These are phyloP conservation scores for Stromatinia cepivora DNA, from an alignment of 2,329 filamentous ascomycete species.

Conservation along the genomic window DNA sequence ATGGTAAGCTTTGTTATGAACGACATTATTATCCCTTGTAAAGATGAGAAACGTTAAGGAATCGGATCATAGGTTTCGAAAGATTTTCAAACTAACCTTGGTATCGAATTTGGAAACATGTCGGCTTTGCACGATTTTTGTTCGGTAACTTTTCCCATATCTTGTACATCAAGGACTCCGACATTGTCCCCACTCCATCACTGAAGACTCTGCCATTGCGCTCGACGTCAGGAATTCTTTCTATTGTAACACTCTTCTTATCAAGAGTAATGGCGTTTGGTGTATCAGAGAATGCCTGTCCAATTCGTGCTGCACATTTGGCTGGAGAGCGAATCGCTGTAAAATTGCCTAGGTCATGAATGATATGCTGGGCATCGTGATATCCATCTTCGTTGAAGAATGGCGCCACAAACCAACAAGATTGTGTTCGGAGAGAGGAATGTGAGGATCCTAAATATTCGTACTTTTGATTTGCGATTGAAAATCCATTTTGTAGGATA, in stretches of 20 bases:
- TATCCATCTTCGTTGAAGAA: slow-evolving; percentile 44
- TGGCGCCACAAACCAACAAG: slow-evolving; percentile 64
- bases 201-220: slow-evolving; percentile 64
- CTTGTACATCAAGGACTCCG: slow-evolving; percentile 55
- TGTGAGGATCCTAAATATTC: slow-evolving; percentile 77
- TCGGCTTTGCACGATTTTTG: slow-evolving; percentile 51
- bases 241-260: slow-evolving; percentile 31
- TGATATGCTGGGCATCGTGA: slow-evolving; percentile 43
- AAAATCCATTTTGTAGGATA: slow-evolving; percentile 59
- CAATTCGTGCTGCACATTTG: slow-evolving; percentile 59
- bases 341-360: slow-evolving; percentile 52
- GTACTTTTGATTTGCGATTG: slow-evolving; percentile 62
- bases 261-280: slow-evolving; percentile 58
- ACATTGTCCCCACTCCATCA: slow-evolving; percentile 78
- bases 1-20: background rate
- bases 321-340: slow-evolving; percentile 53
- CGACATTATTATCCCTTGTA: too few relatives aligned
- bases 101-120: slow-evolving; percentile 73
- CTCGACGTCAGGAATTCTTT: slow-evolving; percentile 54
- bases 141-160: slow-evolving; percentile 58
- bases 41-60: background rate
- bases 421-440: slow-evolving; percentile 71
- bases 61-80: background rate
- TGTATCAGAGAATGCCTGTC: slow-evolving; percentile 74
- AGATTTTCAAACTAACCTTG: slow-evolving; percentile 47